Conservation (phyloP, 352 stramenopile genomes). For the Phytophthora podocarpi region DNA sequence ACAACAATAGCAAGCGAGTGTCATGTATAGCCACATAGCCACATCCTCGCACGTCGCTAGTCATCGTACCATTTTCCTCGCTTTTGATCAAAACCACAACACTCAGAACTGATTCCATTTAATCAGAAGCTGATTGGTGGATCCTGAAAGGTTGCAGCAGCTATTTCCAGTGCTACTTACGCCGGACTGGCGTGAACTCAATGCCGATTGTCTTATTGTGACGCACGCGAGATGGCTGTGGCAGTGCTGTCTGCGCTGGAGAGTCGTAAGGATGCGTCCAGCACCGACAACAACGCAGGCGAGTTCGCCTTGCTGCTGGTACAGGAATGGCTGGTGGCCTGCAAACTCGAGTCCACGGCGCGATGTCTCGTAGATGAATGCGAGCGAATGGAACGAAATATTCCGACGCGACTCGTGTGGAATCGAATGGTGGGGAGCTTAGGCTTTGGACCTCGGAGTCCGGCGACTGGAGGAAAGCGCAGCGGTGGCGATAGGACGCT, state of each 20-base stretch:
- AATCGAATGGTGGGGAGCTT: slow-evolving; percentile 25
- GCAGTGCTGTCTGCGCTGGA: background rate
- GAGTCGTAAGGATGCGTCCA: slow-evolving; percentile 1
- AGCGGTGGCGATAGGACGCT: slow-evolving; percentile 9
- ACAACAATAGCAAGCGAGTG: background rate
- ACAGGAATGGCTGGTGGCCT: slow-evolving; percentile 53
- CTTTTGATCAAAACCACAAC: background rate
- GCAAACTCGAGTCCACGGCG: slow-evolving; percentile 39
- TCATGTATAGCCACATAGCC: too few species aligned
- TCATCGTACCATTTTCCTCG: slow-evolving; percentile 13
- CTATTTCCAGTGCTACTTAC: too few species aligned
- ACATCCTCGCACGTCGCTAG: background rate
- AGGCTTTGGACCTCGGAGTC: slow-evolving; percentile 17
- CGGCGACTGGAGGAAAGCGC: slow-evolving; percentile 16
- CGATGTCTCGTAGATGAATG: slow-evolving; percentile 49
- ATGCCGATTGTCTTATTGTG: slow-evolving; percentile 1
- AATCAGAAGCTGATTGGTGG: background rate
- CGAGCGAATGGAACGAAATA: slow-evolving; percentile 12
- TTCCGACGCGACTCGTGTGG: slow-evolving; percentile 26
- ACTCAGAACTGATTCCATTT: slow-evolving; percentile 14
- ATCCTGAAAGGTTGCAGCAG: slow-evolving; percentile 10
- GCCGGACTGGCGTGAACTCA: too few species aligned
- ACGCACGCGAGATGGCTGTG: slow-evolving; percentile 20
- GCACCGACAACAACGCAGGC: slow-evolving; percentile 1
- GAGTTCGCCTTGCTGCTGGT: slow-evolving; percentile 40